Conservation (phyloP, 2,329 filamentous ascomycete species). For the Colletotrichum sp. region DNA sequence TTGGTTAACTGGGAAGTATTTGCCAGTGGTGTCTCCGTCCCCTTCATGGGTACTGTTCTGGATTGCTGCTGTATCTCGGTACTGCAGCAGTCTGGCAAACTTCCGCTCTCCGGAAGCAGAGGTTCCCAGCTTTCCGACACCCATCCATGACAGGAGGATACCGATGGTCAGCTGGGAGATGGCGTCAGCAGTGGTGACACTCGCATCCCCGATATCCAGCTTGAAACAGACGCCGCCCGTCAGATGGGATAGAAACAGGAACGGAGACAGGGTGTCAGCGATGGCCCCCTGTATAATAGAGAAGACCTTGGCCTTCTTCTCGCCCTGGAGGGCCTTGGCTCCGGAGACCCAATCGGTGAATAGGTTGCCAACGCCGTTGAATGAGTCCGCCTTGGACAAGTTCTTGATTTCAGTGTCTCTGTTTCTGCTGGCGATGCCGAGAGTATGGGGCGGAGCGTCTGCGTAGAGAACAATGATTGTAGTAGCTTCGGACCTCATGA, state of each 20-base stretch:
- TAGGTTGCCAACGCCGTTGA: constrained; percentile 36
- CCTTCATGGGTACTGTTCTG: neutral
- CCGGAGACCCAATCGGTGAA: constrained; percentile 52
- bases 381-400: neutral
- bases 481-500: constrained; percentile 52
- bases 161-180: constrained; percentile 47
- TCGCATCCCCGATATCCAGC: constrained; percentile 26
- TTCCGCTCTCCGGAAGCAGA: neutral
- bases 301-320: constrained; percentile 49
- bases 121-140: constrained; percentile 31
- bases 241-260: constrained; percentile 43
- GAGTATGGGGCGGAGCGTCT: constrained; percentile 52
- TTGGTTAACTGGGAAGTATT: neutral
- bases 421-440: constrained; percentile 12
- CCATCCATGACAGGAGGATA: constrained; percentile 50
- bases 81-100: neutral
- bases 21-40: neutral
- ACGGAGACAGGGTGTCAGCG: constrained; percentile 34
- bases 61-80: neutral
- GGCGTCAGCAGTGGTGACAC: constrained; percentile 1
- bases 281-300: constrained; percentile 36
- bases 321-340: constrained; percentile 36
- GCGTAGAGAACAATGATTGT: constrained; percentile 55
- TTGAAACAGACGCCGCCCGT: constrained; percentile 47
- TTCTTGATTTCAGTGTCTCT: neutral